Base-by-base conservation (phyloP, 2,329 filamentous ascomycete species). In the Claviceps arundinis region DNA sequence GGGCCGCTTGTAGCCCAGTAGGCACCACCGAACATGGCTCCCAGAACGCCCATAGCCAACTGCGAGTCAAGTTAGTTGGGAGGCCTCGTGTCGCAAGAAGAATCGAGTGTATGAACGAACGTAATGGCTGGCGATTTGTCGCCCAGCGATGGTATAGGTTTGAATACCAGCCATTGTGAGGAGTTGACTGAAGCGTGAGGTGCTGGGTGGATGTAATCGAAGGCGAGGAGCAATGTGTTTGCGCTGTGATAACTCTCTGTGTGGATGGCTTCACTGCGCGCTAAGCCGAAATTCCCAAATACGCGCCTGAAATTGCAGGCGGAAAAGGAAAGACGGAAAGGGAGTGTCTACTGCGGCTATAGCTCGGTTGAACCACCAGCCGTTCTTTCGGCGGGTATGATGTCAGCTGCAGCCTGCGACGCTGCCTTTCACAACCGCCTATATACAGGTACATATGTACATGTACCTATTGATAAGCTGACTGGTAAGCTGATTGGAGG, bases 81-180 rank as follows among this genome's bases (percentile, higher is more conserved):
- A 22, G 48, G 37, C 14, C 30, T 9, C 24, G 4, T 13, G 4
- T n/a, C n/a, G 30, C 24, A 16, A 19, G 38, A 44, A 50, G 46
- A 26, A 50, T 34, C 30, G 57, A 57, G 59, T 30, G 50, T 55
- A 44, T 54, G 37, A 51, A 74, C 78, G 64, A 61, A 82, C 78
- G 69, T 78, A 73, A 72, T 81, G 78, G 56, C 78, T 78, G 70
- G 72, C 78, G 66, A 82, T 67, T 67, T 80, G 73, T 64, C 72
- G 73, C 70, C 78, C 78, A 66, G 77, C 69, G 62, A 82, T 70
- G 59, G 65, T 73, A 72, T 81, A 82, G 58, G 64, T 64, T 56
- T 67, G 61, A 58, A 65, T 55, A 52, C 67, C 67, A 63, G 65
- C 68, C 68, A 70, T 70, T 60, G 53, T 65, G 58, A 54, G 55